phyloP scores from a whole-genome alignment of 495 filamentous ascomycete species.

The Talaromyces ruber region DNA sequence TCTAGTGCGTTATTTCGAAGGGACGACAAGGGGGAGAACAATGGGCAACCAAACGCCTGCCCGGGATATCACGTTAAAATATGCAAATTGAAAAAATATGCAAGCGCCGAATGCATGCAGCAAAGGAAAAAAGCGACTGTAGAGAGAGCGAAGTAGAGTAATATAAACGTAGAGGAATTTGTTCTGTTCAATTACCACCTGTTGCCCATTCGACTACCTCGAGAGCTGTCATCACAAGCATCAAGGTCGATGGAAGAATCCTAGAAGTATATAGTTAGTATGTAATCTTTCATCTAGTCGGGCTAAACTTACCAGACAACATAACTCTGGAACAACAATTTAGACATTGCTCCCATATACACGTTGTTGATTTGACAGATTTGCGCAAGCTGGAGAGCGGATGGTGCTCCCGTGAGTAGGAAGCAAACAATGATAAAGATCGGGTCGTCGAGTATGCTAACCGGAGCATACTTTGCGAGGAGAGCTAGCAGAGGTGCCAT shows the following conservation, averaged over 20 bases:
- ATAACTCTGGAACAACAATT: conserved; percentile 92
- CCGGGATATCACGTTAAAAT: background rate
- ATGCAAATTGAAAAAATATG: background rate
- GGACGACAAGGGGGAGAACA: background rate
- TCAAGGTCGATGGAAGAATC: conserved; percentile 89
- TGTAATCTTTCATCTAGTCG: background rate
- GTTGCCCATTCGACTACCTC: conserved; percentile 89
- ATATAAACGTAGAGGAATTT: background rate
- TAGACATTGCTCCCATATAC: conserved; percentile 88
- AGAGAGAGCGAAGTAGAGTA: background rate
- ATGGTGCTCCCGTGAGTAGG: conserved; percentile 88
- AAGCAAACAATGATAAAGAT: conserved; percentile 98
- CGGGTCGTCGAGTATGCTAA: conserved; percentile 94
- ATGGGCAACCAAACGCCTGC: background rate
- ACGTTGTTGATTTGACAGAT: conserved; percentile 98
- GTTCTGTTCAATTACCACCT: background rate
- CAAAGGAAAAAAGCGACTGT: background rate
- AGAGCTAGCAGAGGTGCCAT: conserved; percentile 91
- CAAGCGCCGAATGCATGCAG: background rate
- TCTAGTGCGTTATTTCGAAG: background rate
- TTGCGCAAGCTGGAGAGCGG: conserved; percentile 89
- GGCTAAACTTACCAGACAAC: conserved; percentile 68
- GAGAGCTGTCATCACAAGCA: conserved; percentile 84
- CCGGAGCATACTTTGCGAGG: conserved; percentile 82
- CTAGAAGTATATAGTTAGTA: conserved; percentile 33